These are phyloP conservation scores for Golubevia pallescens DNA, from an alignment of 1,284 basidiomycete species.

Conservation along the genomic window DNA sequence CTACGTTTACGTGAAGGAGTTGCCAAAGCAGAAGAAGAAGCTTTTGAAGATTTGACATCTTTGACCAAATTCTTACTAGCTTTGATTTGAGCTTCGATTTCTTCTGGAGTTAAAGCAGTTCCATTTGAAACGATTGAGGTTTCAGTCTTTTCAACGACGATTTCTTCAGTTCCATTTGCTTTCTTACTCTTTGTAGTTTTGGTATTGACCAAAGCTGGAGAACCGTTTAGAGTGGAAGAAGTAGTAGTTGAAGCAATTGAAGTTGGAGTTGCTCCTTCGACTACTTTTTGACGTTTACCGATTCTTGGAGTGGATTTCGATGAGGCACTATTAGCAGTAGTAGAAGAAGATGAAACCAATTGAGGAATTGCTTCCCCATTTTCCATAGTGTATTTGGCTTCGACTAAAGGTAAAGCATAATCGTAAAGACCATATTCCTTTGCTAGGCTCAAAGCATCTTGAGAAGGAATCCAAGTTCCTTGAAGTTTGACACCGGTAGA, in stretches of 20 bases:
- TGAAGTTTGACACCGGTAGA: slow-evolving; percentile 59
- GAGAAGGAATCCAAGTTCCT: slow-evolving; percentile 59
- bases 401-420: slow-evolving; percentile 48
- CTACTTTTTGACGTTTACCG: slow-evolving; percentile 15
- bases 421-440: slow-evolving; percentile 55
- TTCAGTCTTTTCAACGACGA: slow-evolving; percentile 19
- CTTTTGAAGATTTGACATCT: slow-evolving; percentile 29
- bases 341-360: neutral
- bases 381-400: slow-evolving; percentile 41
- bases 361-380: too few species aligned
- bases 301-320: slow-evolving; percentile 22
- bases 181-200: slow-evolving; percentile 22
- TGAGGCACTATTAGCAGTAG: slow-evolving; percentile 2
- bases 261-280: slow-evolving; percentile 4
- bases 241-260: slow-evolving; percentile 17
- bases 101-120: slow-evolving; percentile 30
- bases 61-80: slow-evolving; percentile 49
- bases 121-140: slow-evolving; percentile 25
- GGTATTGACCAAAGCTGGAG: slow-evolving; percentile 16
- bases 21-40: slow-evolving; percentile 10
- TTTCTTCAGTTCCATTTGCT: slow-evolving; percentile 21
- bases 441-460: slow-evolving; percentile 49
- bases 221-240: slow-evolving; percentile 23
- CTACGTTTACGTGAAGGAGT: slow-evolving; percentile 36
- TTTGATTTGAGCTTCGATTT: slow-evolving; percentile 54